Evolutionary conservation across 208 protist species (phyloP), one percentile per base, ranked within the genome.

Genomic region (Strigomonas galati): DNA sequence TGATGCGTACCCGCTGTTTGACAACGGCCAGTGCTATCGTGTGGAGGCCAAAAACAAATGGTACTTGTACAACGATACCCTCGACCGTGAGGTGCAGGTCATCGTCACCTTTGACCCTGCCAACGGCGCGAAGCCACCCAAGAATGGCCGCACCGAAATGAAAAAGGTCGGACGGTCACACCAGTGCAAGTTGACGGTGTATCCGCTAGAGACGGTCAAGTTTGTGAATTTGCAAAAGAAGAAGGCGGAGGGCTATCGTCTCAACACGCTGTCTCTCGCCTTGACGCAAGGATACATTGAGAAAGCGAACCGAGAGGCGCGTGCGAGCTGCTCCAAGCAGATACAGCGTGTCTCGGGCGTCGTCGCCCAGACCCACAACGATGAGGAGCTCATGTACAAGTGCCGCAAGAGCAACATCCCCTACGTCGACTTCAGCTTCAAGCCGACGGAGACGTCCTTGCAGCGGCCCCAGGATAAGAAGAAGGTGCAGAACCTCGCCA

Each of bases 11-110:
- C 40, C 77, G 4, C 55, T 80, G 46, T 83, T 87, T 44, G 67
- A 84, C n/a, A 63, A 72, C 26, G 85, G 78, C 19, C 57, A 74
- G 48, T 69, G 84, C 35, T 91, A 81, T 72, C 71, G 78, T 21
- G 72, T 91, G 14, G 77, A 83, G 60, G 66, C 67, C 27, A 48
- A 60, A 57, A 65, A 71, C 44, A 58, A 59, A 37, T 85, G 79
- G 79, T 82, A 74, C 65, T 76, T 87, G 57, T 87, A 91, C 67
- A 91, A 87, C 70, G 85, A 87, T 72, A 83, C 81, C 0, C 61
- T 75, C 21, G 72, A 86, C 58, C 80, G 72, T 65, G 85, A 91
- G 56, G 70, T 85, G 67, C 78, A 78, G 53, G 69, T 91, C 23
- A 70, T 63, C 55, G 85, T 81, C 60, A 72, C 74, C 53, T 91